Evolutionary conservation across 495 filamentous ascomycete genomes (phyloP).

Genomic region (Penicillium bovifimosum): DNA sequence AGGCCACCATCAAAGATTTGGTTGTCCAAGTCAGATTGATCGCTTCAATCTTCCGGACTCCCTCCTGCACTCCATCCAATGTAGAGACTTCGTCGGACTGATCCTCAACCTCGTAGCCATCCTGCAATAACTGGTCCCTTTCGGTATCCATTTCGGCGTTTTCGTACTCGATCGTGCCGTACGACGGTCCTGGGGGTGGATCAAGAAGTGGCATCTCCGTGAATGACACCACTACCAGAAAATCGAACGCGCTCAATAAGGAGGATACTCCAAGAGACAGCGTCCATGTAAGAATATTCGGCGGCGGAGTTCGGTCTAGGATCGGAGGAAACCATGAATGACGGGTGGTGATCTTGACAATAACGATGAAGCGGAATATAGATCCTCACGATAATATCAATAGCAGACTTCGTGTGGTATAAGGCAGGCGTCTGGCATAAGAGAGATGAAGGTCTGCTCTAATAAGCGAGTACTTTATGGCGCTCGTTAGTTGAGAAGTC

Average conservation of each 20-base stretch:
- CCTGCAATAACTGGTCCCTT: constrained; percentile 30
- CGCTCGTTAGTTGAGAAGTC: constrained; percentile 22
- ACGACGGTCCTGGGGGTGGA: constrained; percentile 31
- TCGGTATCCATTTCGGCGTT: constrained; percentile 26
- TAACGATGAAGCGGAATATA: neutral
- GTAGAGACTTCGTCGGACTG: constrained; percentile 22
- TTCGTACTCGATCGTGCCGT: constrained; percentile 35
- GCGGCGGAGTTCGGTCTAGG: neutral
- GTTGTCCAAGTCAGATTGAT: constrained; percentile 53
- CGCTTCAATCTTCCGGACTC: constrained; percentile 52
- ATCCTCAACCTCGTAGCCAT: constrained; percentile 26
- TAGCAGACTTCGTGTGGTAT: constrained; percentile 20
- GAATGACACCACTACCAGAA: constrained; percentile 4
- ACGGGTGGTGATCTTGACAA: constrained; percentile 5
- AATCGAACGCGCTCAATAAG: constrained; percentile 2
- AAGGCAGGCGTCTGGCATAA: constrained; percentile 19
- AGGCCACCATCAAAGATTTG: constrained; percentile 47
- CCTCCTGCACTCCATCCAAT: constrained; percentile 43
- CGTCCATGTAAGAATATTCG: constrained; percentile 22
- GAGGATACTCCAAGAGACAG: neutral
- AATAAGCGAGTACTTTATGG: constrained; percentile 9
- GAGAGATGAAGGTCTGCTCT: constrained; percentile 14
- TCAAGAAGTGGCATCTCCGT: constrained; percentile 38
- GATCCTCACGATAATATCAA: constrained; percentile 9
- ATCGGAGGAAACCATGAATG: neutral